Conservation (phyloP, 1,139 yeast genomes). For the Sugiyamaella castrensis region DNA sequence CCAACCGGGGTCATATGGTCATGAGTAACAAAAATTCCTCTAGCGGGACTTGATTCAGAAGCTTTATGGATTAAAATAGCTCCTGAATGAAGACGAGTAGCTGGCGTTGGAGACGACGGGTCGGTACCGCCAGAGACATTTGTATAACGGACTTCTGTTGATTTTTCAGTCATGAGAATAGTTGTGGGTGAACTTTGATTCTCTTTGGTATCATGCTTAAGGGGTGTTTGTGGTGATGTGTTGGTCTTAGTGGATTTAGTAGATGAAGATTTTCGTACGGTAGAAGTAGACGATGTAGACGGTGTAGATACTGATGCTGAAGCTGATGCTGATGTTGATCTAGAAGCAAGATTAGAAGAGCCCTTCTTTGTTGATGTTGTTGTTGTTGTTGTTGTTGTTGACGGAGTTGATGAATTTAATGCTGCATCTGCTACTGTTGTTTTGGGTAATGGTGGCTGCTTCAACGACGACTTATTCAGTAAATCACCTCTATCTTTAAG, state of each 20-base stretch:
- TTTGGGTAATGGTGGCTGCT: neutral
- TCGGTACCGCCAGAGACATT: conserved; percentile 11
- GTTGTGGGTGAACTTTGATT: conserved; percentile 20
- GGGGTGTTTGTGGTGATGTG: too few species aligned
- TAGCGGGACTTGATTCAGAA: conserved; percentile 33
- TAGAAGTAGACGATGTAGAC: neutral
- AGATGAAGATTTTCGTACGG: neutral
- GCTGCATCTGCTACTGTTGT: neutral
- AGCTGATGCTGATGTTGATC: conserved; percentile 1
- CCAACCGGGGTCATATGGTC: conserved; percentile 16
- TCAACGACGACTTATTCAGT: neutral
- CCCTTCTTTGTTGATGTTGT: neutral
- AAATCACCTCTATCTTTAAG: conserved; percentile 11
- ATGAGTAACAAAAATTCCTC: conserved; percentile 29
- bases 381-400: conserved; percentile 4
- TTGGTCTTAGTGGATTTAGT: too few species aligned
- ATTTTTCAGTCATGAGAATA: conserved; percentile 19
- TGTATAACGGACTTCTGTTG: conserved; percentile 12
- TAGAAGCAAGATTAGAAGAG: neutral
- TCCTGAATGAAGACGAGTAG: conserved; percentile 27
- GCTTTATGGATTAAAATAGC: conserved; percentile 32
- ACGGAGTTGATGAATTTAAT: conserved; percentile 1
- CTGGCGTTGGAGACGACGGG: conserved; percentile 30
- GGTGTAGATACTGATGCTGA: neutral
- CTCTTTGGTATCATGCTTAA: too few species aligned